These are phyloP conservation scores for Marasmius fiardii DNA, from an alignment of 1,284 basidiomycete genomes.

Conservation along the genomic window DNA sequence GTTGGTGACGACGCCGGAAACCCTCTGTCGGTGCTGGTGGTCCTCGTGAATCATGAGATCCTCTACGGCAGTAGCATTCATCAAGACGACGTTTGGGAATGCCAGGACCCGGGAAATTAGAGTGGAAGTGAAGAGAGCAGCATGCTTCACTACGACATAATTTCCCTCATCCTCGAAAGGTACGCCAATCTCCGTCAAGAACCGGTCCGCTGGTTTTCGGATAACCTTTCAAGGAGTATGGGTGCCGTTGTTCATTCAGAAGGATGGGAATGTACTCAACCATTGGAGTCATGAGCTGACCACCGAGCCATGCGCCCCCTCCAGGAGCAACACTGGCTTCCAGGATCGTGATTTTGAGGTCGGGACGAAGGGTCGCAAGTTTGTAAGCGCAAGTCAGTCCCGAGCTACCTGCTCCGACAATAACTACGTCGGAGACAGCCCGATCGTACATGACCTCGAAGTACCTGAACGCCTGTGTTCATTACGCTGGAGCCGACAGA, in stretches of 20 bases:
- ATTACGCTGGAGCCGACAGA: conserved; percentile 1
- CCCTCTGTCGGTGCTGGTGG: conserved; percentile 57
- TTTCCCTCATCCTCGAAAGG: conserved; percentile 81
- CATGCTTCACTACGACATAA: conserved; percentile 81
- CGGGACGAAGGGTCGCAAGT: conserved; percentile 65
- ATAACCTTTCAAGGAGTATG: conserved; percentile 47
- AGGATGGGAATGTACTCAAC: conserved; percentile 27
- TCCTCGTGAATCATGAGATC: conserved; percentile 72
- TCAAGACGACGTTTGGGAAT: conserved; percentile 71
- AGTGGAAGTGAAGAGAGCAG: conserved; percentile 80
- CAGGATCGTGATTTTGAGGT: conserved; percentile 78
- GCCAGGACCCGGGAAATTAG: conserved; percentile 72
- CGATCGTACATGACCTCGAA: conserved; percentile 74
- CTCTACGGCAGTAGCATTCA: conserved; percentile 79
- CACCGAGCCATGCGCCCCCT: conserved; percentile 77
- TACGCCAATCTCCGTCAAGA: conserved; percentile 72
- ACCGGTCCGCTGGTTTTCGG: conserved; percentile 77
- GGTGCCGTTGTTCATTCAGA: not conserved
- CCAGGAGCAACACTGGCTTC: conserved; percentile 85
- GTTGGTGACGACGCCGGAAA: conserved; percentile 85
- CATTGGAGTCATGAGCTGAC: conserved; percentile 85
- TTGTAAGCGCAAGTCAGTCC: conserved; percentile 80
- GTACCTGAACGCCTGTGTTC: conserved; percentile 40
- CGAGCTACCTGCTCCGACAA: conserved; percentile 79
- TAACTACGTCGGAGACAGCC: conserved; percentile 74